Percentiles rank a stretch among this genome's conserved stretches.
Evolutionary conservation across 176 grass and related monocot genomes (phyloP).

Genomic region (Bromus sterilis): DNA sequence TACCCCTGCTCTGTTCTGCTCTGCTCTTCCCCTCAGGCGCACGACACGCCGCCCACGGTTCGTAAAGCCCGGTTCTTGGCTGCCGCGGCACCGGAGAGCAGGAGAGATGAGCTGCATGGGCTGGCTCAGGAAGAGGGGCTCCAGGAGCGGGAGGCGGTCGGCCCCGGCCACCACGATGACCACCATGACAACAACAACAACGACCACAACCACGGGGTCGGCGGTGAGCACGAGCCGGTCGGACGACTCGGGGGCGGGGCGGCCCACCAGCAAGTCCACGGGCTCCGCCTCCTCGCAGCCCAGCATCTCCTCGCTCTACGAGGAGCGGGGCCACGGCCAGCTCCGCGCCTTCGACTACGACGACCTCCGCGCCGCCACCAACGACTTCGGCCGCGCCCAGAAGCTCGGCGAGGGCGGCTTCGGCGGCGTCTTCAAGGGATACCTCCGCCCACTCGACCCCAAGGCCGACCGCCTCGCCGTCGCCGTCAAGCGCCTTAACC

Average conservation of each 20-base stretch:
- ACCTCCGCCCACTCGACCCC: constrained; percentile 38
- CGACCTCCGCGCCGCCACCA: constrained; percentile 66
- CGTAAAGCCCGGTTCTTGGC: not conserved
- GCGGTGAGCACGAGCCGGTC: constrained; percentile 66
- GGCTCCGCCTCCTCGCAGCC: constrained; percentile 60
- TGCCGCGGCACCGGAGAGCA: not conserved
- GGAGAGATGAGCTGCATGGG: constrained; percentile 60
- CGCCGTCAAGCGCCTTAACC: constrained; percentile 82
- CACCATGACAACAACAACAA: not conserved
- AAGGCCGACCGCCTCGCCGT: constrained; percentile 51
- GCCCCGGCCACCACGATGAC: not conserved
- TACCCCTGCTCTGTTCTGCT: not conserved
- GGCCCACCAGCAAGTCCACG: constrained; percentile 59
- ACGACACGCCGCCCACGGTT: not conserved
- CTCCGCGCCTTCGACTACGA: constrained; percentile 73
- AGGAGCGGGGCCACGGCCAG: constrained; percentile 68
- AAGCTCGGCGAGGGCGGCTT: constrained; percentile 96
- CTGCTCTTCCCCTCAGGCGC: not conserved
- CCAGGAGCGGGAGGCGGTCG: constrained; percentile 7
- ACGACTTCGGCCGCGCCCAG: constrained; percentile 56
- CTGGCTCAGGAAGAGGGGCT: constrained; percentile 33
- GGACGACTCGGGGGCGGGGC: constrained; percentile 44
- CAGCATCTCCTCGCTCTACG: constrained; percentile 78
- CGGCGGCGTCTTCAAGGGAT: constrained; percentile 82
- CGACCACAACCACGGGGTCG: not conserved